Base-by-base conservation (phyloP, 495 filamentous ascomycete genomes). In the Delitschia confertaspora region DNA sequence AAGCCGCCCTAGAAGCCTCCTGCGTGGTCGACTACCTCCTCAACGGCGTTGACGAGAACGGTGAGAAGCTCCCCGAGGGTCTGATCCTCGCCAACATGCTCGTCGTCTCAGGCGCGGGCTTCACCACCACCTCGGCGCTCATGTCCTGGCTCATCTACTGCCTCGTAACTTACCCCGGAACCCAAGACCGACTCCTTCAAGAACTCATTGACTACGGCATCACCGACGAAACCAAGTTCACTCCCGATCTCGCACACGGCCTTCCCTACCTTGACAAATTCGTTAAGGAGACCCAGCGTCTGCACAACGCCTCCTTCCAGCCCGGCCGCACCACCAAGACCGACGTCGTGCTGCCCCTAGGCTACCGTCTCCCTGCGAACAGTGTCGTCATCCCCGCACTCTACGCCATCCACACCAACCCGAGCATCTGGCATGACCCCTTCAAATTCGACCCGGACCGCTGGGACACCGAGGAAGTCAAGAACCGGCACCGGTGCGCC, bases 261-360 rank as follows among this genome's bases (percentile, higher is more conserved):
- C 56, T 77, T 10, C 40, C 47, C 1, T 74, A 69, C 47, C 62
- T 73, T n/a, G 73, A 74, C 43, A 69, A 68, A 16, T 74, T 66
- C 51, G 61, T 79, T 63, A 75, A 79, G 56, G 75, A 78, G 53
- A 69, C 64, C 0, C 74, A 73, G 44, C 65, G 74, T 2, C 60
- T 65, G 3, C 73, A 78, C 60, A 75, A 72, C 39, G 66, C 75
- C 1, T 69, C 65, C 4, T 78, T 68, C 57, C 73, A 78, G 45
- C 67, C 75, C 0, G 72, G 62, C 2, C 69, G 75, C 6, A 77
- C 66, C 2, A 59, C 72, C 10, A 69, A 68, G 43, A 53, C 53
- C 0, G 73, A 76, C 36, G 47, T 73, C 3, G 57, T 77, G 11
- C 56, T 79, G 0, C 75, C 75, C 0, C 73, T 73, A 0, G 74